Evolutionary conservation across 2,329 filamentous ascomycete species (phyloP).

Genomic region (Samsoniella hepiali): DNA sequence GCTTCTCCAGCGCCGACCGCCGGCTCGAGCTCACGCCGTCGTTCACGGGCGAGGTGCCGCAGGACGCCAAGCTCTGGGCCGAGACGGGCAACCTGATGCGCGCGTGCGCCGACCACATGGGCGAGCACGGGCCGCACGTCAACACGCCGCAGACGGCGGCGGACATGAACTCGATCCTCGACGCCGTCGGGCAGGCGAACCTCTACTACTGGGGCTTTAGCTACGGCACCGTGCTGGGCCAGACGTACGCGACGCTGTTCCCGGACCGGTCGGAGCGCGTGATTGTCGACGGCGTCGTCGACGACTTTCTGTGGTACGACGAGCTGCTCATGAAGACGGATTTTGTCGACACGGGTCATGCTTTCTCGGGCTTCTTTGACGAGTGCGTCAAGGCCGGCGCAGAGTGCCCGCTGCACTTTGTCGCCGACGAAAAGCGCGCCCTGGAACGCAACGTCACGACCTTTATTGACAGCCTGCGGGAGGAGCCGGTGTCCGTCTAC

Average conservation of each 20-base stretch:
- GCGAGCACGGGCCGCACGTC: slow-evolving; percentile 19
- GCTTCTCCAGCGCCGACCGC: slow-evolving; percentile 36
- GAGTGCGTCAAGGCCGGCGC: slow-evolving; percentile 42
- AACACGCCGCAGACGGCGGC: slow-evolving; percentile 24
- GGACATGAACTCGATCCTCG: slow-evolving; percentile 37
- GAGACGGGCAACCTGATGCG: slow-evolving; percentile 36
- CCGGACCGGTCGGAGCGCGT: slow-evolving; percentile 33
- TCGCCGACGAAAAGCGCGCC: slow-evolving; percentile 35
- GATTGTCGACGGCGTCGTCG: slow-evolving; percentile 36
- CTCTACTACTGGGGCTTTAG: slow-evolving; percentile 42
- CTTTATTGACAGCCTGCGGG: slow-evolving; percentile 33
- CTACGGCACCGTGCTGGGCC: slow-evolving; percentile 41
- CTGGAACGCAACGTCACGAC: slow-evolving; percentile 32
- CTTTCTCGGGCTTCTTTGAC: slow-evolving; percentile 33
- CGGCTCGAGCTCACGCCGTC: slow-evolving; percentile 29
- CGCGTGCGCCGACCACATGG: slow-evolving; percentile 13
- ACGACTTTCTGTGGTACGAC: slow-evolving; percentile 35
- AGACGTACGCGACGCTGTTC: slow-evolving; percentile 39
- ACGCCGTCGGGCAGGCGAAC: slow-evolving; percentile 34
- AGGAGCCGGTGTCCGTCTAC: slow-evolving; percentile 34
- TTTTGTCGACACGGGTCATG: slow-evolving; percentile 30
- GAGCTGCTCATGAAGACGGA: slow-evolving; percentile 26
- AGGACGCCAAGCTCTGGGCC: slow-evolving; percentile 37
- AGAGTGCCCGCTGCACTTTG: slow-evolving; percentile 40
- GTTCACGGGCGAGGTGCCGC: slow-evolving; percentile 25